Evolutionary conservation across 371 early-diverging fungal genomes (phyloP), one percentile per base, ranked within the genome.

Genomic region (Mucor sp.): DNA sequence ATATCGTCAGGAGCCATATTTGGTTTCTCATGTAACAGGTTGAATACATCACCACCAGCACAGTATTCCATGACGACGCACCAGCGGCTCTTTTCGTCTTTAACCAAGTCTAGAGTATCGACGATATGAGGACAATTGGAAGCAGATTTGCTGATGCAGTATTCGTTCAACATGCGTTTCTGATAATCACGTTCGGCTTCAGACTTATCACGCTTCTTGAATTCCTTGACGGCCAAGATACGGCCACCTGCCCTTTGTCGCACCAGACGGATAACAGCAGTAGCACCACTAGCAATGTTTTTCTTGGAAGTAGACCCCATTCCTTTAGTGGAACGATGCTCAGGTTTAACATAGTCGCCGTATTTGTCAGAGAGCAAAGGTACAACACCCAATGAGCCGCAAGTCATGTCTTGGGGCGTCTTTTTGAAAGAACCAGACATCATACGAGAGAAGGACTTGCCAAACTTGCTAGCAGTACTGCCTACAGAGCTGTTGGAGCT

Each of bases 1-100:
- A 77, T 71, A 59, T 87, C 89, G 28, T 77, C 72, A 27, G 72
- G 69, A 14, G 81, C 66, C 48, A 86, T 67, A 14, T 63, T 68
- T 9, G 76, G 82, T 59, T 64, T 82, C 69, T 67, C 84, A 56
- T 65, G 78, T 39, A 89, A 72, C 23, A 89, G 58, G 39, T 74
- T 74, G 60, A 87, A 87, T 55, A 87, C 67, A 76, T 89, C 89
- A 11, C 90, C 91, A 32, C 88, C 90, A 19, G 87, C 63, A 60
- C 90, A 89, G 68, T 89, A 91, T 78, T 91, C 91, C 89, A 91
- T 89, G 5, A 91, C 88, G 27, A 88, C 84, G 64, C 88, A 88
- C 74, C 85, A 89, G 23, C 81, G 79, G 55, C 76, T 72, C n/a
- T 84, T 80, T 56, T 87, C 86, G 55, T 87, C 87, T 33, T 85